Percentiles rank a stretch among this genome's conserved stretches.
phyloP scores from a whole-genome alignment of 78 protist genomes.

The Emiliania huxleyi region DNA sequence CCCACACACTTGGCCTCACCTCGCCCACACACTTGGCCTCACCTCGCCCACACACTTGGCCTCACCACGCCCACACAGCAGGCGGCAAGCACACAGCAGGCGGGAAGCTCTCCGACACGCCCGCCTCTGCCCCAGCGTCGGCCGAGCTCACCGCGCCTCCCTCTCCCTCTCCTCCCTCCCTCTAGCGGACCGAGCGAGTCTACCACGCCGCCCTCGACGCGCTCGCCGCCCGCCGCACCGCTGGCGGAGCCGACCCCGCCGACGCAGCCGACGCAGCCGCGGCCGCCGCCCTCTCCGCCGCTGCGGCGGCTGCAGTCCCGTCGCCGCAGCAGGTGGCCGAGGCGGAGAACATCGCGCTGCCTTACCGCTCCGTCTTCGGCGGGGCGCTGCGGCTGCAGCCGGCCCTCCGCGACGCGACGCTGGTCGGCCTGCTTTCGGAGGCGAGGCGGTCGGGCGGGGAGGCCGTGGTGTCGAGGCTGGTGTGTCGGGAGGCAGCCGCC shows the following conservation, averaged over 20 bases:
- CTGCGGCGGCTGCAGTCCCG: not conserved
- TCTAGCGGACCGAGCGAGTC: constrained; percentile 32
- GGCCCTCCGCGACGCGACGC: not conserved
- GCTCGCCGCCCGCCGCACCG: not conserved
- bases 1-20: too few relatives aligned
- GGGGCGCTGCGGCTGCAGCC: not conserved
- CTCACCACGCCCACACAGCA: too few relatives aligned
- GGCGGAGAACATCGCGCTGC: not conserved
- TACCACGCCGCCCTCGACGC: not conserved
- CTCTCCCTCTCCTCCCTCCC: too few relatives aligned
- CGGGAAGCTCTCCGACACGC: too few relatives aligned
- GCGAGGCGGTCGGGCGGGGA: too few relatives aligned
- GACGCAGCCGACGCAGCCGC: not conserved
- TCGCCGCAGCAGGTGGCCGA: not conserved
- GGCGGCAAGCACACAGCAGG: too few relatives aligned
- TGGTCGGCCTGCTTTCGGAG: not conserved
- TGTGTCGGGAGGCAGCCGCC: not conserved
- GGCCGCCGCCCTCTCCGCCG: too few relatives aligned
- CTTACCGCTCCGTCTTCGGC: not conserved
- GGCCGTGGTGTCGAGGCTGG: not conserved
- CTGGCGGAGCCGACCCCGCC: not conserved
- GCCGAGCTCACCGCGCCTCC: too few relatives aligned
- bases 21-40: too few relatives aligned
- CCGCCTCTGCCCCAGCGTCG: too few relatives aligned
- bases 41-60: too few relatives aligned